phyloP scores from a whole-genome alignment of 495 filamentous ascomycete genomes.

The Penicillium canescens region DNA sequence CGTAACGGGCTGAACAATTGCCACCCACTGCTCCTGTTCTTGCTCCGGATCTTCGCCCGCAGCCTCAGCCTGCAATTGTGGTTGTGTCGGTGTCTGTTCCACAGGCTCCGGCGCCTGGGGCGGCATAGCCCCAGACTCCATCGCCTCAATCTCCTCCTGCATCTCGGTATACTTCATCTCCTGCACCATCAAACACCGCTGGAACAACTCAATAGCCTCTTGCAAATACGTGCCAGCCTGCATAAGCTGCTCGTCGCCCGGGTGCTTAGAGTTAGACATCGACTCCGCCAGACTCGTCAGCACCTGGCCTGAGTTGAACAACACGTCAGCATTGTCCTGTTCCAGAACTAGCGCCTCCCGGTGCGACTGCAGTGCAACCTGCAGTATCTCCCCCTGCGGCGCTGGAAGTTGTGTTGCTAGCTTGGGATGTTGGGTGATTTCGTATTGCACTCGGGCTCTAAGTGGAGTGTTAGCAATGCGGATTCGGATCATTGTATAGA shows the following conservation, averaged over 20 bases:
- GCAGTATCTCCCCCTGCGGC: constrained; percentile 51
- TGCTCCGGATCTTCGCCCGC: constrained; percentile 48
- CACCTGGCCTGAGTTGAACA: constrained; percentile 72
- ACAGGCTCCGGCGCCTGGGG: constrained; percentile 18
- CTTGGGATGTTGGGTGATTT: constrained; percentile 61
- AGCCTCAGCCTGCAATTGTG: constrained; percentile 10
- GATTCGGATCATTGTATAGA: constrained; percentile 8
- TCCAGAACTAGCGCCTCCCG: constrained; percentile 57
- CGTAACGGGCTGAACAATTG: constrained; percentile 61
- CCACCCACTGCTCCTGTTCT: constrained; percentile 59
- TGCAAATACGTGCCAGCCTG: constrained; percentile 51
- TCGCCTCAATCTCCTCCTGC: constrained; percentile 43
- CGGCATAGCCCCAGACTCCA: constrained; percentile 37
- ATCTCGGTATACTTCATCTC: constrained; percentile 56
- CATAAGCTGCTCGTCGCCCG: constrained; percentile 37
- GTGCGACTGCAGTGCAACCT: constrained; percentile 60
- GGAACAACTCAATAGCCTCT: constrained; percentile 64
- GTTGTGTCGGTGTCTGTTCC: constrained; percentile 5
- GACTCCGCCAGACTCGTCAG: constrained; percentile 64
- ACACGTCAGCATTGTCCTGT: constrained; percentile 60
- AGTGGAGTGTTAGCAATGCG: neutral
- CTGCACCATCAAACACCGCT: constrained; percentile 60
- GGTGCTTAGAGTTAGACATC: constrained; percentile 48
- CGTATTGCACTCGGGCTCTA: constrained; percentile 64
- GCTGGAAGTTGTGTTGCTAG: constrained; percentile 55